Evolutionary conservation across 495 filamentous ascomycete genomes (phyloP), one percentile per base, ranked within the genome.

Genomic region (Paragyromitra xinjiangensis): DNA sequence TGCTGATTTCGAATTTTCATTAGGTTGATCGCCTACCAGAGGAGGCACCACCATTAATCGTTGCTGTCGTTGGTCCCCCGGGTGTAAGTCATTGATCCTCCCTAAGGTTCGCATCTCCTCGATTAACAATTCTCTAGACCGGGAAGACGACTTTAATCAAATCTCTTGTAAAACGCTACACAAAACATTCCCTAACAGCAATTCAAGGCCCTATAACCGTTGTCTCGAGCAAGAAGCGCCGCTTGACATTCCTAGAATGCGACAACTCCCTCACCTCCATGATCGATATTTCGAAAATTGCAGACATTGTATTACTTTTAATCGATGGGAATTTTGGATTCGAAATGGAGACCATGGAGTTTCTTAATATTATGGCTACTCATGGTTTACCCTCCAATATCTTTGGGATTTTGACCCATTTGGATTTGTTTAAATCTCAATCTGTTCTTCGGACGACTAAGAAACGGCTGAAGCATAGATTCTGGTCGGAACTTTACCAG

Each of bases 311-410:
- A 3, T 85, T 99, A 34, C 86, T 99, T 39, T 93, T 99, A 93
- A 98, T 99, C 73, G 95, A 99, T 82, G 96, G 94, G 45, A 98
- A 98, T 85, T 99, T 91, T 82, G 95, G 95, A 2, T 99, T 98
- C 81, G 95, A 99, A 85, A 99, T 99, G 95, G 95, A 99, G 86
- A 99, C 95, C 1, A 98, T 99, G 96, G 95, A 99, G 84, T 99
- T 99, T 79, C 84, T 99, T 81, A 98, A 97, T 80, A 90, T 96
- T 55, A 85, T 98, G 66, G 90, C 92, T 6, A 88, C 93, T 9
- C 95, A 92, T 65, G 95, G 95, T 83, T 97, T 99, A 93, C 95
- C 95, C 8, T 95, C 94, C 73, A 99, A 99, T 80, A 93, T 99
- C 24, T 98, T 98, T 82, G 96, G 96, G 37, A 94, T 99, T 63